Percentiles rank a stretch among this genome's conserved stretches.
Evolutionary conservation across 2,329 filamentous ascomycete species (phyloP).

Genomic region (Fusarium sororula): DNA sequence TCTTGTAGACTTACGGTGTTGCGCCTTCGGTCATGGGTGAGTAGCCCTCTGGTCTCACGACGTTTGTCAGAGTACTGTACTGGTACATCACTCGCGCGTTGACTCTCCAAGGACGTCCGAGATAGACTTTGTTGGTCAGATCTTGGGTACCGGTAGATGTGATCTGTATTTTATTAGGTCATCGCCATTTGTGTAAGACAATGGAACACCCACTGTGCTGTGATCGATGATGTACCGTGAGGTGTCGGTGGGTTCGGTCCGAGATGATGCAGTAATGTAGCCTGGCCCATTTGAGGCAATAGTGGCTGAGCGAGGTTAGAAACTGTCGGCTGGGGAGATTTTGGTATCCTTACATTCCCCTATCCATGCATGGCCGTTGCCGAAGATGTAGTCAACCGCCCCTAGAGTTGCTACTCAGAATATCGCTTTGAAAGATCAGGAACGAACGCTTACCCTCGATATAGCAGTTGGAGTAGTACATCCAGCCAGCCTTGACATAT

Average conservation of each 20-base stretch:
- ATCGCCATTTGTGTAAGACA: fast-evolving
- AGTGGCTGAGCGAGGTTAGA: not conserved
- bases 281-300: not conserved
- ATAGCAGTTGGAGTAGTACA: not conserved
- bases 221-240: not conserved
- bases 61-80: not conserved
- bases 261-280: not conserved
- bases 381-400: not conserved
- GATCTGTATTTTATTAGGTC: fast-evolving
- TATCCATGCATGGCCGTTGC: not conserved
- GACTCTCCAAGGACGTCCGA: not conserved
- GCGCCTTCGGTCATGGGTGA: not conserved
- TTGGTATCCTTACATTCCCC: not conserved
- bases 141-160: not conserved
- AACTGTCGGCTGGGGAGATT: fast-evolving
- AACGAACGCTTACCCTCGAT: not conserved
- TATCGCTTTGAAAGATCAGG: fast-evolving
- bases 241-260: not conserved
- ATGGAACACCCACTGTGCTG: not conserved
- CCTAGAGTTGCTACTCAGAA: fast-evolving
- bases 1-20: not conserved
- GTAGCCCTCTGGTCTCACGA: not conserved
- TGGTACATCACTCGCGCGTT: not conserved
- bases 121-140: fast-evolving
- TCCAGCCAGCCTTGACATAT: not conserved